phyloP scores from a whole-genome alignment of 2,329 filamentous ascomycete genomes.

The Alternaria solani region DNA sequence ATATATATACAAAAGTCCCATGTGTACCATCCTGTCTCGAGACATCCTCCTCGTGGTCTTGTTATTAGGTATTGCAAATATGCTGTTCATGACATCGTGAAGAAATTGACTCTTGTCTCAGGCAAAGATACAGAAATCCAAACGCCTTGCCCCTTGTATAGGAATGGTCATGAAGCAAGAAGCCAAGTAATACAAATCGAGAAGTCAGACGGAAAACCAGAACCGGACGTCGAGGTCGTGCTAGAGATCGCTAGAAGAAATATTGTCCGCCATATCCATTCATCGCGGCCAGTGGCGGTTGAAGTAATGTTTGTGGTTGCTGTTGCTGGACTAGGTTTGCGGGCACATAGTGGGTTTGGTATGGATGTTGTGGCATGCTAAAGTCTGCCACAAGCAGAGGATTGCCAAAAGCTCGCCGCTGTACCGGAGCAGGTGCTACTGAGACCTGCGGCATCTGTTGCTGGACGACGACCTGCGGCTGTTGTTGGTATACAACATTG shows the following conservation, averaged over 20 bases:
- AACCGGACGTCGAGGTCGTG: background rate
- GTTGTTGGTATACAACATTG: constrained; percentile 23
- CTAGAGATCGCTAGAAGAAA: constrained; percentile 23
- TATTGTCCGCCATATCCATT: constrained; percentile 33
- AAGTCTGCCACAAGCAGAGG: constrained; percentile 79
- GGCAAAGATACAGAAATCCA: background rate
- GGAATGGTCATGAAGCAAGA: background rate
- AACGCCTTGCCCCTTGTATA: constrained; percentile 6
- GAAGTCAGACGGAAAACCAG: background rate
- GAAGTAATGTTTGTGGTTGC: constrained; percentile 30
- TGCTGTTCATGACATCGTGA: constrained; percentile 20
- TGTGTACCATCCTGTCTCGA: background rate
- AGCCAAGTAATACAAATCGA: constrained; percentile 6
- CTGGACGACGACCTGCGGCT: constrained; percentile 24
- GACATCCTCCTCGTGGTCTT: background rate
- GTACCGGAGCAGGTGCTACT: constrained; percentile 24
- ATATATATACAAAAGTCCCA: constrained; percentile 10
- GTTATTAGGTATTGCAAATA: constrained; percentile 8
- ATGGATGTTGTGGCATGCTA: constrained; percentile 78
- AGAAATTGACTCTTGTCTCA: background rate
- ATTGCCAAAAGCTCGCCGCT: constrained; percentile 66
- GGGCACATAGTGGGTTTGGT: constrained; percentile 80
- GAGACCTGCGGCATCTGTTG: constrained; percentile 32
- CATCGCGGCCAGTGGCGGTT: constrained; percentile 28
- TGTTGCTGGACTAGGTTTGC: constrained; percentile 62